Conservation (phyloP, 495 filamentous ascomycete genomes). For the Tuber umbilicatum region DNA sequence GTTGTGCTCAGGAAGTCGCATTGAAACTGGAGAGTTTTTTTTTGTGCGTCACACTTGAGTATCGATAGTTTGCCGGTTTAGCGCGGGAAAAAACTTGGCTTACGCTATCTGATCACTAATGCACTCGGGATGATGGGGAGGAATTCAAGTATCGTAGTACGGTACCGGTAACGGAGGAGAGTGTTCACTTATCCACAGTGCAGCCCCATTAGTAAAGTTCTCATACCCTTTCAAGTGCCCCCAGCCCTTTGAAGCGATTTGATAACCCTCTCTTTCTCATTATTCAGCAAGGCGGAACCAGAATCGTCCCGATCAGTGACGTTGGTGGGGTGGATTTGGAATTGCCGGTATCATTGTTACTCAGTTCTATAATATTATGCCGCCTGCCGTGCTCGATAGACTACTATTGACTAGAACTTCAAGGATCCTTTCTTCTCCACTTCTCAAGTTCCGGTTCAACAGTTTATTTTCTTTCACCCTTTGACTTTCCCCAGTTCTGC, state of each 20-base stretch:
- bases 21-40: no score
- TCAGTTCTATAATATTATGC: conserved; percentile 1
- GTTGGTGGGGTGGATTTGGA: neutral
- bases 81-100: neutral
- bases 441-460: neutral
- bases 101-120: conserved; percentile 1
- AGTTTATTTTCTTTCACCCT: neutral
- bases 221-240: no score
- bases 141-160: no score
- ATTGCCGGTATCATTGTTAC: neutral
- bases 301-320: neutral
- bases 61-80: neutral
- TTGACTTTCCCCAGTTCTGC: neutral
- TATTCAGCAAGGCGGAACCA: neutral
- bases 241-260: no score
- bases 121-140: neutral
- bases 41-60: no score
- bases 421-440: neutral
- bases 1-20: neutral
- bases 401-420: neutral
- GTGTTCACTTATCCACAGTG: neutral
- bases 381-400: neutral
- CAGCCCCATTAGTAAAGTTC: no score
- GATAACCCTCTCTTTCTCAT: no score
- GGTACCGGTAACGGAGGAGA: neutral